A percentile compares a stretch with the other conserved stretches of the same genome.
phyloP scores from a whole-genome alignment of 2,329 filamentous ascomycete genomes.

The Ophiocordyceps australis region DNA sequence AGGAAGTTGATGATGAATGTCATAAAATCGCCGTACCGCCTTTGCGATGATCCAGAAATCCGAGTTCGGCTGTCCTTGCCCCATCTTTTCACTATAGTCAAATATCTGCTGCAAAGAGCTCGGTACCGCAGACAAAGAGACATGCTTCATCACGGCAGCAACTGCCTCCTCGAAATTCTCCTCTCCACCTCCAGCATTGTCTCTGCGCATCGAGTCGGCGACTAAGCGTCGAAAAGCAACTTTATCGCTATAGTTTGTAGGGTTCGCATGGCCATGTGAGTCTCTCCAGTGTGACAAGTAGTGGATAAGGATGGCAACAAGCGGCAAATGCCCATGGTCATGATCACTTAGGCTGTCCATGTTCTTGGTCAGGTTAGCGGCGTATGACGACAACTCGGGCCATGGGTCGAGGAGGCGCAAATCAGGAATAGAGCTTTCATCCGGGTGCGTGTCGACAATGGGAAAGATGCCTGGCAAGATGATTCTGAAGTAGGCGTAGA shows the following conservation, averaged over 20 bases:
- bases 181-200: slow-evolving; percentile 71
- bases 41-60: slow-evolving; percentile 82
- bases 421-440: slow-evolving; percentile 69
- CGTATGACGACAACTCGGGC: slow-evolving; percentile 59
- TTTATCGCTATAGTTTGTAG: slow-evolving; percentile 71
- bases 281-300: slow-evolving; percentile 70
- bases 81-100: slow-evolving; percentile 32
- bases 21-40: slow-evolving; percentile 62
- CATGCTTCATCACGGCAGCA: slow-evolving; percentile 72
- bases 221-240: slow-evolving; percentile 61
- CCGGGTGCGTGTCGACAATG: slow-evolving; percentile 90
- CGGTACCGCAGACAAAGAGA: slow-evolving; percentile 50
- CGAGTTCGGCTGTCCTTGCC: slow-evolving; percentile 8
- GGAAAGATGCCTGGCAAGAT: slow-evolving; percentile 65
- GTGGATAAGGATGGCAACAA: slow-evolving; percentile 65
- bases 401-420: slow-evolving; percentile 72
- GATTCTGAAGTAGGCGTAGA: slow-evolving; percentile 79
- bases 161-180: slow-evolving; percentile 95
- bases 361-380: slow-evolving; percentile 44
- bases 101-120: slow-evolving; percentile 63
- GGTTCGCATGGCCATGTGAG: slow-evolving; percentile 47
- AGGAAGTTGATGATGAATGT: slow-evolving; percentile 55
- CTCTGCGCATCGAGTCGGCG: slow-evolving; percentile 43
- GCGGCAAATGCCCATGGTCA: slow-evolving; percentile 83
- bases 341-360: slow-evolving; percentile 57